These are phyloP conservation scores for Paspalum notatum DNA, from an alignment of 176 grass and related monocot species.

Conservation along the genomic window DNA sequence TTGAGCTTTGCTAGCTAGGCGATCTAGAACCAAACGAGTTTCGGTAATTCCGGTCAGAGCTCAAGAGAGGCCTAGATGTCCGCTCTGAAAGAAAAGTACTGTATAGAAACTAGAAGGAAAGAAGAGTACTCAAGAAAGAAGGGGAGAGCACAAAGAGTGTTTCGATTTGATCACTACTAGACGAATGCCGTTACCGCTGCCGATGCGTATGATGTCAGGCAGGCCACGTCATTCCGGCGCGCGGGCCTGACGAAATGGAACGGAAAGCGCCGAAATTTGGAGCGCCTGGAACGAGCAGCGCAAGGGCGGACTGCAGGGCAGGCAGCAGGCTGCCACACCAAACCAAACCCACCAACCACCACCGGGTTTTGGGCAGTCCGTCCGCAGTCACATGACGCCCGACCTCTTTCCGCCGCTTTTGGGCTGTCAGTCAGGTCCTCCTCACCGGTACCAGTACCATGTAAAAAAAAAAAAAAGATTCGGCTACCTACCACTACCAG, in stretches of 20 bases:
- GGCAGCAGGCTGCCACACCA: too few relatives aligned
- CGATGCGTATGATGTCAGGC: neutral
- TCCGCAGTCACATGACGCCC: slow-evolving; percentile 30
- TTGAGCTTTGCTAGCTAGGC: neutral
- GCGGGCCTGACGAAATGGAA: neutral
- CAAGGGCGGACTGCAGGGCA: too few relatives aligned
- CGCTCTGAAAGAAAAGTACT: neutral
- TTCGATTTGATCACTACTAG: too few relatives aligned
- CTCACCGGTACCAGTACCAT: slow-evolving; percentile 10
- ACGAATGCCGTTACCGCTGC: too few relatives aligned
- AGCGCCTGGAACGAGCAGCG: neutral
- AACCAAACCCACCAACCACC: slow-evolving; percentile 17
- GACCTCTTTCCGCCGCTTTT: neutral
- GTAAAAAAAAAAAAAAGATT: slow-evolving; percentile 8
- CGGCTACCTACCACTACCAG: slow-evolving; percentile 35
- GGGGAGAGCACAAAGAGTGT: too few relatives aligned
- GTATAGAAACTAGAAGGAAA: too few relatives aligned
- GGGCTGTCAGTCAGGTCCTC: slow-evolving; percentile 41
- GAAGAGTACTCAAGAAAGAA: too few relatives aligned
- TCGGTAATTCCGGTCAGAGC: neutral
- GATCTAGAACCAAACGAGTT: neutral
- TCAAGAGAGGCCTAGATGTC: neutral
- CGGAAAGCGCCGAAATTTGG: slow-evolving; percentile 1
- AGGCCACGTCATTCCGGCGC: neutral
- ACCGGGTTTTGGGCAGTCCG: neutral